Evolutionary conservation across 2,329 filamentous ascomycete genomes (phyloP).

Genomic region (Fusarium proliferatum): DNA sequence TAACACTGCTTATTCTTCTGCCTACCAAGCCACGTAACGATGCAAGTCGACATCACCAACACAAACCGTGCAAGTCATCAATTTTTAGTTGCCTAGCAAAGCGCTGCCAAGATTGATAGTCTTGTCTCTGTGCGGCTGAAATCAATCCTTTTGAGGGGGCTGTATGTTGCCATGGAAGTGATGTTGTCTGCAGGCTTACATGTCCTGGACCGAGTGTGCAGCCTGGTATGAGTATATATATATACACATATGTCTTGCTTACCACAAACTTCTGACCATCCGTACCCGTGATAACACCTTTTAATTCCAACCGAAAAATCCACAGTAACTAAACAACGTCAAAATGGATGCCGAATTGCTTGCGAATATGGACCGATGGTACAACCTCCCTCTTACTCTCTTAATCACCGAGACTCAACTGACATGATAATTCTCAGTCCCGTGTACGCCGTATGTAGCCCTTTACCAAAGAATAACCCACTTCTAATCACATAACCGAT

Average conservation of each 20-base stretch:
- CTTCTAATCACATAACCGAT: background rate
- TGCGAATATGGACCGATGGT: slow-evolving; percentile 53
- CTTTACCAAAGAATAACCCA: too few relatives aligned
- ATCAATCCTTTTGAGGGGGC: background rate
- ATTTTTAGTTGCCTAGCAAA: slow-evolving; percentile 16
- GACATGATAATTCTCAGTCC: slow-evolving; percentile 47
- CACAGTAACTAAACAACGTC: background rate
- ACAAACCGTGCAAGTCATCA: background rate
- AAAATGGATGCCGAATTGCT: slow-evolving; percentile 48
- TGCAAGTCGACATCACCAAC: background rate
- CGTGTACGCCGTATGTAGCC: slow-evolving; percentile 56
- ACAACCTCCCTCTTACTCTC: background rate
- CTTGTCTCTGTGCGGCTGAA: slow-evolving; percentile 1
- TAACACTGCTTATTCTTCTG: slow-evolving; percentile 46
- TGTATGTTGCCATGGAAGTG: background rate
- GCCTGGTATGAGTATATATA: background rate
- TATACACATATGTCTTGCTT: background rate
- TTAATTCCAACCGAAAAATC: background rate
- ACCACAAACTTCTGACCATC: background rate
- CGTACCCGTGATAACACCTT: background rate
- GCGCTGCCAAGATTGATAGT: background rate
- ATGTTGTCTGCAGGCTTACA: background rate
- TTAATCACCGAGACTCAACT: background rate
- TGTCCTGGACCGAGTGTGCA: background rate
- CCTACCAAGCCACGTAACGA: slow-evolving; percentile 26